These are phyloP conservation scores for Ceratorhiza oryzae-sativae DNA, from an alignment of 1,284 basidiomycete genomes.

Conservation along the genomic window DNA sequence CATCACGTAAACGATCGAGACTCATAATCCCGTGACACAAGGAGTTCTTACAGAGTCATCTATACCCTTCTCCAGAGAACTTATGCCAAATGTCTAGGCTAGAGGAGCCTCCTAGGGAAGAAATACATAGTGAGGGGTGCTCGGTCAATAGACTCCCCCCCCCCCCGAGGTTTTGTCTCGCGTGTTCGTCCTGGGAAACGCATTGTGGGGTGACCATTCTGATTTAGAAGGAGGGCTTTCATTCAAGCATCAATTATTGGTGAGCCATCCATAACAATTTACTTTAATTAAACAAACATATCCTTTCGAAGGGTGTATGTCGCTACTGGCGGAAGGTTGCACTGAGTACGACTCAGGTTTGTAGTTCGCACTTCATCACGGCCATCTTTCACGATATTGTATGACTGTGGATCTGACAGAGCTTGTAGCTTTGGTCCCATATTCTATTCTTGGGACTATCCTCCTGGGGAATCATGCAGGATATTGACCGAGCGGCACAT, in stretches of 20 bases:
- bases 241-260: background rate
- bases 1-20: no score
- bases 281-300: no score
- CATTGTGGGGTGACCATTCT: background rate
- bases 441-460: background rate
- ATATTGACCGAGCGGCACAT: background rate
- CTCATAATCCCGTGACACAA: no score
- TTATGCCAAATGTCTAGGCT: background rate
- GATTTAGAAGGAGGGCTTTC: no score
- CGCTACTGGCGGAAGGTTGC: background rate
- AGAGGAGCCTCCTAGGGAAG: background rate
- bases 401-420: background rate
- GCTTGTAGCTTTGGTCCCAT: background rate
- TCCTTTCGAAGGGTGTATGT: background rate
- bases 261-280: background rate
- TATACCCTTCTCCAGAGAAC: no score
- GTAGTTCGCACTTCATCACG: background rate
- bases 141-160: background rate
- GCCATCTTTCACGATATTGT: background rate
- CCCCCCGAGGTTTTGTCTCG: conserved; percentile 7
- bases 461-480: background rate
- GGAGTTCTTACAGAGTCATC: no score
- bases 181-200: background rate
- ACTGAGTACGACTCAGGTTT: background rate
- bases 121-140: no score